Evolutionary conservation across 371 early-diverging fungal genomes (phyloP).

Genomic region (Mortierella sp.): DNA sequence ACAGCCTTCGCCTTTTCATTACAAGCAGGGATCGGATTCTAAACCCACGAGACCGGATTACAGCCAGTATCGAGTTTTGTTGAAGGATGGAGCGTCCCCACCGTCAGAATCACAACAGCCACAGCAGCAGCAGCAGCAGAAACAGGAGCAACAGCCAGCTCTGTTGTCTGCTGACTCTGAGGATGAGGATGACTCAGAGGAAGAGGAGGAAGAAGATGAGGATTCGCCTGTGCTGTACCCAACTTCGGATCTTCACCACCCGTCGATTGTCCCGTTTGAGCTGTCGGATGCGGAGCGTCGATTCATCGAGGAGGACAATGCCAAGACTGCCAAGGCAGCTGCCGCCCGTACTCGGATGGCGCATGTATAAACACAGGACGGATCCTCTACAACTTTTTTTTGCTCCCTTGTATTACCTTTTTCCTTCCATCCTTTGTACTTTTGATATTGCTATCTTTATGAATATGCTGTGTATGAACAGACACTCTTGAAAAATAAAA

Average conservation of each 20-base stretch:
- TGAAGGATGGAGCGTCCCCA: slow-evolving; percentile 16
- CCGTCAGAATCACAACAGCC: background rate
- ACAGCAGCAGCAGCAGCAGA: background rate
- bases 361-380: slow-evolving; percentile 18
- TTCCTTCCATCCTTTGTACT: background rate
- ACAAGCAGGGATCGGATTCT: slow-evolving; percentile 8
- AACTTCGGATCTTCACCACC: slow-evolving; percentile 39
- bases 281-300: slow-evolving; percentile 49
- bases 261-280: slow-evolving; percentile 37
- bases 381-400: no score
- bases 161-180: background rate
- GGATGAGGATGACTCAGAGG: background rate
- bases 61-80: slow-evolving; percentile 21
- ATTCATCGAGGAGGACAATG: slow-evolving; percentile 52
- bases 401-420: background rate
- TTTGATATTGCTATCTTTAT: no score
- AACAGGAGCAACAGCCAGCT: background rate
- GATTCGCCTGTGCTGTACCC: slow-evolving; percentile 46
- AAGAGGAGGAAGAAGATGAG: background rate
- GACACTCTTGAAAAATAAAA: no score
- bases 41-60: slow-evolving; percentile 22
- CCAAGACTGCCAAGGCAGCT: slow-evolving; percentile 32
- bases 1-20: slow-evolving; percentile 36
- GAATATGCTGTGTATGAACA: no score
- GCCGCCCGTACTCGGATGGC: slow-evolving; percentile 5